A percentile compares a stretch with the other conserved stretches of the same genome.
Evolutionary conservation across 257 asterid genomes (phyloP).

Genomic region (Fraxinus americana): DNA sequence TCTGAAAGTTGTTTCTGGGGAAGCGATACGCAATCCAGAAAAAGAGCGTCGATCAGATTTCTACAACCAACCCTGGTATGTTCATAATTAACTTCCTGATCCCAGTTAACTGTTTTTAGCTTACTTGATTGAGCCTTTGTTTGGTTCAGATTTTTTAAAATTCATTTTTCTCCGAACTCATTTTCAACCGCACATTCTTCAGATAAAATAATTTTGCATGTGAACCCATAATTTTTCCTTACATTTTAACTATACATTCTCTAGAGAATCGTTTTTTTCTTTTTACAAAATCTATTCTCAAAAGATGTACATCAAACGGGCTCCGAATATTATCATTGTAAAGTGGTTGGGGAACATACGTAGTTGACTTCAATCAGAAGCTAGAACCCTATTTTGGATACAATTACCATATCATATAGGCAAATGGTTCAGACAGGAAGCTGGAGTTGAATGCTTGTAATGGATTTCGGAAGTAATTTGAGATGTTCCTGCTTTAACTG

Average conservation of each 20-base stretch:
- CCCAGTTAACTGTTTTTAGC: background rate
- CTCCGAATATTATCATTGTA: background rate
- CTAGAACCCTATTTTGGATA: slow-evolving; percentile 1
- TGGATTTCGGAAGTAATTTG: background rate
- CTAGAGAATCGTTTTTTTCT: too few species aligned
- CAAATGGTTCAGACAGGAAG: slow-evolving; percentile 13
- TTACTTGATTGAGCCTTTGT: background rate
- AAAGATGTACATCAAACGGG: too few species aligned
- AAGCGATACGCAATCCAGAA: slow-evolving; percentile 79
- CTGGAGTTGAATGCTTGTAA: background rate
- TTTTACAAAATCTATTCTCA: too few species aligned
- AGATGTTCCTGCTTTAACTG: slow-evolving; percentile 2
- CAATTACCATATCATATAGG: background rate
- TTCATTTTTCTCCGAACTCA: too few species aligned
- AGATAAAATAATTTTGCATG: too few species aligned
- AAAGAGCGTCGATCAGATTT: slow-evolving; percentile 88
- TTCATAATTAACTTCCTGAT: slow-evolving; percentile 5
- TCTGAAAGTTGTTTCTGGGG: slow-evolving; percentile 79
- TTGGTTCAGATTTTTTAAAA: background rate
- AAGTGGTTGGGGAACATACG: background rate
- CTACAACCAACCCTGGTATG: slow-evolving; percentile 93
- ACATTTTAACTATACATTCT: too few species aligned
- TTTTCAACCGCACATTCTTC: too few species aligned
- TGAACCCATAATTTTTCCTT: too few species aligned
- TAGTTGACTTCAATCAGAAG: background rate